Evolutionary conservation across 305 asterid species (phyloP).

Genomic region (Stenogyne calaminthoides): DNA sequence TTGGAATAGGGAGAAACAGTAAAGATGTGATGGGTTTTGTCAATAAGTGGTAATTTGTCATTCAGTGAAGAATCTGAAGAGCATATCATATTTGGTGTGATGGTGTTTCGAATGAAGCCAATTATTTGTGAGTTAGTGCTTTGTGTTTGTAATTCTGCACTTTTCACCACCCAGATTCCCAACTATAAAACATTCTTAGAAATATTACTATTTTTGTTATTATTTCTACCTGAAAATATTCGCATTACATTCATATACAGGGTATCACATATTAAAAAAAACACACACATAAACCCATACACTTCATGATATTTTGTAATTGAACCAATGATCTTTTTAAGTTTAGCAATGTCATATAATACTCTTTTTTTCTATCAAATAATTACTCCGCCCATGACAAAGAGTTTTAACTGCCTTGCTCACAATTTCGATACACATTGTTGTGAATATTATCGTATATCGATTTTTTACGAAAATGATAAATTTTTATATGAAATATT

Average conservation of each 20-base stretch:
- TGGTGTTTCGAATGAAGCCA: too few relatives aligned
- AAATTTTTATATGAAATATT: too few relatives aligned
- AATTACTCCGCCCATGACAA: too few relatives aligned
- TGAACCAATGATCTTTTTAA: too few relatives aligned
- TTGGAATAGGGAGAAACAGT: conserved; percentile 29
- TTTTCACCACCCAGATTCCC: conserved; percentile 25
- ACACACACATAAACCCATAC: too few relatives aligned
- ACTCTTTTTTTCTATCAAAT: too few relatives aligned
- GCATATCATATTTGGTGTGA: conserved; percentile 33
- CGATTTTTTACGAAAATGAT: too few relatives aligned
- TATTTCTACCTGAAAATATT: not conserved
- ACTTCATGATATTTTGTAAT: too few relatives aligned
- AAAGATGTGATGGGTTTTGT: not conserved
- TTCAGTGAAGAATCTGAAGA: conserved; percentile 29
- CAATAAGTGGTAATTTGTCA: conserved; percentile 35
- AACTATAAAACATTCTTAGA: conserved; percentile 32
- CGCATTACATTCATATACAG: not conserved
- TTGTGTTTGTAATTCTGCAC: conserved; percentile 26
- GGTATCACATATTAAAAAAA: too few relatives aligned
- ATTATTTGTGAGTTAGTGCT: conserved; percentile 25
- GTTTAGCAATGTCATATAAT: too few relatives aligned
- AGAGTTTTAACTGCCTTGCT: too few relatives aligned
- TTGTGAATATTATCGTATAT: not conserved
- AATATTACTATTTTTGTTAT: conserved; percentile 31
- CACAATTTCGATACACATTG: too few relatives aligned